Percentiles rank a stretch among this genome's conserved stretches.
Evolutionary conservation across 768 basidiomycete genomes (phyloP).

Genomic region (Boletus edulis): DNA sequence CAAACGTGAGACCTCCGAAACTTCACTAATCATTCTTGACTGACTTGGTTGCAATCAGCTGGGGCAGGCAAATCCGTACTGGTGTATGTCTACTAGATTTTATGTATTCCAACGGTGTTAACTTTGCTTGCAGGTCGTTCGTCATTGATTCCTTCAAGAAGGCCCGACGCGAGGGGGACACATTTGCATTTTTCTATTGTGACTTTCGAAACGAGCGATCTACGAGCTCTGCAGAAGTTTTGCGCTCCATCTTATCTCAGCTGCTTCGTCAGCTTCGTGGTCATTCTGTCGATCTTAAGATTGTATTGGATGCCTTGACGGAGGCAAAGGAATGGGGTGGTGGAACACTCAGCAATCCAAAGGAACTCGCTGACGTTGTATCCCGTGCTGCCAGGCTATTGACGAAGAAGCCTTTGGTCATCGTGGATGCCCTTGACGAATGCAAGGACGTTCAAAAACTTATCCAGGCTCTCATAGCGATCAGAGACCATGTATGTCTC

Average conservation of each 20-base stretch:
- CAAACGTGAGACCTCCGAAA: not conserved
- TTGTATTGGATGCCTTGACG: not conserved
- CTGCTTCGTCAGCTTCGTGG: not conserved
- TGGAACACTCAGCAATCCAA: not conserved
- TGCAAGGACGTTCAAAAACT: not conserved
- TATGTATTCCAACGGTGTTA: not conserved
- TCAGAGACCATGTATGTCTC: not conserved
- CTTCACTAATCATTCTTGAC: not conserved
- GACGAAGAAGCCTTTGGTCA: not conserved
- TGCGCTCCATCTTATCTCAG: constrained; percentile 2
- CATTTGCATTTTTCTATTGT: not conserved
- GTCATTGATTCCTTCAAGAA: not conserved
- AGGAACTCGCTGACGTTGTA: not conserved
- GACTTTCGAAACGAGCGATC: constrained; percentile 1
- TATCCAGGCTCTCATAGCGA: not conserved
- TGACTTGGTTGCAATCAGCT: not conserved
- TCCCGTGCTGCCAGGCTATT: not conserved
- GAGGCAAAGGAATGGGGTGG: constrained; percentile 1
- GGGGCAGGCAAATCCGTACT: constrained; percentile 8
- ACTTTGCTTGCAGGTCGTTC: not conserved
- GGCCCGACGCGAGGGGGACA: not conserved
- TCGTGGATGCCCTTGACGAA: constrained; percentile 9
- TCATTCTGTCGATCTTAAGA: not conserved
- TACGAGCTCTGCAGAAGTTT: not conserved
- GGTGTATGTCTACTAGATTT: not conserved